Conservation (phyloP, 148 eudicot genomes). For the Bassia scoparia region DNA sequence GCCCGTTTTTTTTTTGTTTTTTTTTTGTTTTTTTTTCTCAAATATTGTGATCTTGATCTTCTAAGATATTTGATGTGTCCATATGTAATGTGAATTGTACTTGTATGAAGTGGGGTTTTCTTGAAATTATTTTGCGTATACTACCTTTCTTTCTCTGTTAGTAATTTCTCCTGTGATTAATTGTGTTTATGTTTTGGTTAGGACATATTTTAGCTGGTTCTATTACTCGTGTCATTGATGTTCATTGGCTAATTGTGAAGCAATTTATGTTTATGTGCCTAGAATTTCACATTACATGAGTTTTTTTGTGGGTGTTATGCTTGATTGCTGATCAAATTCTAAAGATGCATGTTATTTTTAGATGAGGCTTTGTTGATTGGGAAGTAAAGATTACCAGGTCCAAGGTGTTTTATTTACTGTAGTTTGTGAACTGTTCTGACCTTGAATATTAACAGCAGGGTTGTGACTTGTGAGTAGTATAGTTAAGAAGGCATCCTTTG, state of each 20-base stretch:
- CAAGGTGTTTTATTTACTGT: not conserved
- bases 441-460: slow-evolving; percentile 7
- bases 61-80: not conserved
- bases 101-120: not conserved
- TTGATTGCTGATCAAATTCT: not conserved
- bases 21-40: not conserved
- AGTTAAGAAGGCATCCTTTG: not conserved
- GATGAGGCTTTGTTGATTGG: not conserved
- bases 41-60: not conserved
- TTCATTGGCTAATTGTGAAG: not conserved
- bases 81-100: slow-evolving; percentile 14
- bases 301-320: not conserved
- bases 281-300: not conserved
- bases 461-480: not conserved
- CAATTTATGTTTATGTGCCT: not conserved
- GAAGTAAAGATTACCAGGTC: not conserved
- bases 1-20: not conserved
- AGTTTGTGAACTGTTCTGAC: not conserved
- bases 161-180: not conserved
- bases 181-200: not conserved
- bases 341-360: not conserved
- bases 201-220: not conserved
- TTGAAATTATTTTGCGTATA: not conserved
- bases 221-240: not conserved
- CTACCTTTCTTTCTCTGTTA: not conserved